Base-by-base conservation (phyloP, 352 stramenopile genomes). In the Bremia lactucae region DNA sequence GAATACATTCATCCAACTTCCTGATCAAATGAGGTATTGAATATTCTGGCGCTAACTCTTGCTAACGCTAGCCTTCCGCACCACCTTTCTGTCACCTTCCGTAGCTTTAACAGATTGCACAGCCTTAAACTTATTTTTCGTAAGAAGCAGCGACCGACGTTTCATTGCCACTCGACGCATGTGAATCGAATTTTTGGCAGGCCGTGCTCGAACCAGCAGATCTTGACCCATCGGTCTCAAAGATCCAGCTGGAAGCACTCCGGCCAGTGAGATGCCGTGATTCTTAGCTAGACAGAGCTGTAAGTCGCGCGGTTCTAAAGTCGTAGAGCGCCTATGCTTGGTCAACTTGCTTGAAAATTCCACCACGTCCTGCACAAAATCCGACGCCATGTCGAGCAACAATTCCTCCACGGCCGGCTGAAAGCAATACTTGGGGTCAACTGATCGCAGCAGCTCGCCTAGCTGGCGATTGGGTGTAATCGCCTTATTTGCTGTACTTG, bases 231-330 rank as follows among this genome's bases (percentile, higher is more conserved):
- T 51, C 16, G 72, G 66, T 20, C 72, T 77, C 20, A 85, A 45
- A n/a, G 36, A 33, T 8, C 47, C 51, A 2, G 33, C 48, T 11
- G 59, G 57, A 13, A 80, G 56, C 47, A 78, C 70, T 9, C 76
- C 76, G 3, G 71, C 74, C 29, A 91, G 58, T 14, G 79, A 87
- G 46, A 91, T 85, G 47, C 79, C 74, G 40, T 91, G 84, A 58
- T 85, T 89, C 62, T 91, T 91, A 48, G 73, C 72, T 34, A 91
- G 57, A 43, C 64, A 85, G 19, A 91, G 80, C 60, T 91, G 79
- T 24, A 91, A 38, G 38, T 91, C 79, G 23, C 75, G 77, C 18
- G 73, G 49, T 42, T 89, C 75, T 6, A 88, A 46, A 34, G 72
- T 68, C 8, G 60, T 84, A 5, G 79, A 82, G n/a, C 76, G 73